These are phyloP conservation scores for Myriangium duriaei DNA, from an alignment of 2,329 filamentous ascomycete genomes.

Conservation along the genomic window DNA sequence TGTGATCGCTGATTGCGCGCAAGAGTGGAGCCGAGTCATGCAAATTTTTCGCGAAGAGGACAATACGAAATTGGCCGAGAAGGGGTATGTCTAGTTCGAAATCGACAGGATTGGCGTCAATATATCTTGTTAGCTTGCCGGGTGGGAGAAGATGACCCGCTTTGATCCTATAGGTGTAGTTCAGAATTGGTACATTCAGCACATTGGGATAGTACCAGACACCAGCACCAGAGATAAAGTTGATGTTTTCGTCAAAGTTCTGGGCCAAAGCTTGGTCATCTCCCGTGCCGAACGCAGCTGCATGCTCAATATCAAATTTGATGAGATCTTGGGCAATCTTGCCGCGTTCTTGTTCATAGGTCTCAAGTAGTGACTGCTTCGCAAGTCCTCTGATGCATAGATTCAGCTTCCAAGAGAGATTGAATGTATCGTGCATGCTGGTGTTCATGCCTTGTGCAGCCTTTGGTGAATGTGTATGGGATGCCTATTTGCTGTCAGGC, in stretches of 20 bases:
- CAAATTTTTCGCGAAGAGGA: too few species aligned
- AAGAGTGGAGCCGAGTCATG: too few species aligned
- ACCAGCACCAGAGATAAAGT: slow-evolving; percentile 61
- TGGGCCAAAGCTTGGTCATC: slow-evolving; percentile 51
- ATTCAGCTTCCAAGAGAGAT: slow-evolving; percentile 34
- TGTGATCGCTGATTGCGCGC: too few species aligned
- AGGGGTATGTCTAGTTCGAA: too few species aligned
- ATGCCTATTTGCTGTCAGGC: neutral
- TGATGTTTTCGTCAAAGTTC: slow-evolving; percentile 58
- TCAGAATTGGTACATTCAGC: slow-evolving; percentile 35
- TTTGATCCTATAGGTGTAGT: neutral
- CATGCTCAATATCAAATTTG: slow-evolving; percentile 36
- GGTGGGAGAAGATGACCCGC: slow-evolving; percentile 44
- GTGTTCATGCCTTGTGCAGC: slow-evolving; percentile 35
- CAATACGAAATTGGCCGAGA: too few species aligned
- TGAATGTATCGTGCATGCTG: slow-evolving; percentile 32
- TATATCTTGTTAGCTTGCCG: slow-evolving; percentile 58
- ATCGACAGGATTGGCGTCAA: slow-evolving; percentile 67
- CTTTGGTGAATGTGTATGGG: slow-evolving; percentile 30
- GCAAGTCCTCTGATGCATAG: slow-evolving; percentile 27
- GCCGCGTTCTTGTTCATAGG: slow-evolving; percentile 31
- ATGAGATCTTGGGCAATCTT: too few species aligned
- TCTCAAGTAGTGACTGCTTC: slow-evolving; percentile 25
- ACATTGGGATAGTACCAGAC: slow-evolving; percentile 53
- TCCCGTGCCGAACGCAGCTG: slow-evolving; percentile 43